Base-by-base conservation (phyloP, 1,284 basidiomycete genomes). In the Caloboletus firmus region DNA sequence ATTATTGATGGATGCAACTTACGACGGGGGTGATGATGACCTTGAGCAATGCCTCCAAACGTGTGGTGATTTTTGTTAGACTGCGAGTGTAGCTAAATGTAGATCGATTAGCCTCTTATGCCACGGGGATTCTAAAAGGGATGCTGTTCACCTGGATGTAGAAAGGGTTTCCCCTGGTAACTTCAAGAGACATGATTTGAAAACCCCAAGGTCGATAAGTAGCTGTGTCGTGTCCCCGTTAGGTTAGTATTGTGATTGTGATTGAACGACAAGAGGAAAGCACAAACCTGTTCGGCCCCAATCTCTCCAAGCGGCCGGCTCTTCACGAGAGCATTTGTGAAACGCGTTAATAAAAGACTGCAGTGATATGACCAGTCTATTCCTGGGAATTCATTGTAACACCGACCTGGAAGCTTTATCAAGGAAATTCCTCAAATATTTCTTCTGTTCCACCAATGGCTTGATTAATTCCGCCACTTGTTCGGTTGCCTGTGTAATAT, bases 11-110 rank as follows among this genome's bases (percentile, higher is more conserved):
- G 5, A 35, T 18, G 31, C 17, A 3, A 77, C 84, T 57, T 71
- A 91, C 91, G 57, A 88, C 89, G 1, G 93, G 94, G 0, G 93
- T 93, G 22, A 97, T 85, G 56, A 98, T 90, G 52, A 96, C 93
- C 72, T 98, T 97, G 56, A 98, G 81, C 62, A 98, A 76, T 2
- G 93, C 91, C 70, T 98, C 95, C 45, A 98, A 72, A 54, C 87
- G 81, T 5, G 86, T 84, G 0, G 91, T 89, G 45, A 82, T 87
- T 62, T 93, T 95, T 28, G 82, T 85, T 44, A 97, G 79, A 58
- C 86, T 87, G 55, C 89, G 85, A 3, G 85, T 84, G 68, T 95
- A 96, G 36, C 91, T 93, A 48, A 31, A 63, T 47, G 40, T 30
- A 40, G 20, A 51, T 54, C 37, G 24, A 58, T 56, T 49, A 66